Evolutionary conservation across 306 rosid genomes (phyloP).

Genomic region (Cicer judaicum): DNA sequence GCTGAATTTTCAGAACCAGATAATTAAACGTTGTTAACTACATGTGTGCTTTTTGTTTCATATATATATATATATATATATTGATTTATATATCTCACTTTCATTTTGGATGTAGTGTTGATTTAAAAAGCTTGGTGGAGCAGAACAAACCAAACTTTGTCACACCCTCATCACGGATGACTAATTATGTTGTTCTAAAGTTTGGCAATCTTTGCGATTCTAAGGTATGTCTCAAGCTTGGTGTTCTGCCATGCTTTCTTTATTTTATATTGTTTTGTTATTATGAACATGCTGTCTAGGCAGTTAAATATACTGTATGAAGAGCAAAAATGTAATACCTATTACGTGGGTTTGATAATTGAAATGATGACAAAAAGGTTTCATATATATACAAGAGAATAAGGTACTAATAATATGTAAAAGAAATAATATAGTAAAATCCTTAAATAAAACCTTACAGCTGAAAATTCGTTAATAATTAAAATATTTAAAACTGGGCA

Average conservation of each 20-base stretch:
- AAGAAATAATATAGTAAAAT: too few relatives aligned
- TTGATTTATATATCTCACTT: conserved; percentile 33
- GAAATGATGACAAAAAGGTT: too few relatives aligned
- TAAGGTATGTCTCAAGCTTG: conserved; percentile 54
- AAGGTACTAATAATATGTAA: too few relatives aligned
- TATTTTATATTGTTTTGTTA: conserved; percentile 18
- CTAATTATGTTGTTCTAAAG: conserved; percentile 85
- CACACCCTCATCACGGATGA: conserved; percentile 88
- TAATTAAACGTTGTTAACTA: conserved; percentile 19
- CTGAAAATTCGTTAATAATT: too few relatives aligned
- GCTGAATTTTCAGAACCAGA: not conserved
- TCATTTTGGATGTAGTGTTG: conserved; percentile 70
- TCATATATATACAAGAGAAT: too few relatives aligned
- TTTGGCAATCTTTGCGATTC: conserved; percentile 69
- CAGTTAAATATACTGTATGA: not conserved
- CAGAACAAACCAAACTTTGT: conserved; percentile 84
- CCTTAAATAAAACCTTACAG: too few relatives aligned
- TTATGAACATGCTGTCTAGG: not conserved
- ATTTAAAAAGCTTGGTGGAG: conserved; percentile 89
- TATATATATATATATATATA: not conserved
- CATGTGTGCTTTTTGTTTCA: conserved; percentile 2
- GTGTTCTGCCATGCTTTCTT: conserved; percentile 10
- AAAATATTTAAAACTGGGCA: too few relatives aligned
- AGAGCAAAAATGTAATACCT: not conserved
- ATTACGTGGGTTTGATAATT: too few relatives aligned